Evolutionary conservation across 1,139 yeast genomes (phyloP).

Genomic region (Petasospora fabianii): DNA sequence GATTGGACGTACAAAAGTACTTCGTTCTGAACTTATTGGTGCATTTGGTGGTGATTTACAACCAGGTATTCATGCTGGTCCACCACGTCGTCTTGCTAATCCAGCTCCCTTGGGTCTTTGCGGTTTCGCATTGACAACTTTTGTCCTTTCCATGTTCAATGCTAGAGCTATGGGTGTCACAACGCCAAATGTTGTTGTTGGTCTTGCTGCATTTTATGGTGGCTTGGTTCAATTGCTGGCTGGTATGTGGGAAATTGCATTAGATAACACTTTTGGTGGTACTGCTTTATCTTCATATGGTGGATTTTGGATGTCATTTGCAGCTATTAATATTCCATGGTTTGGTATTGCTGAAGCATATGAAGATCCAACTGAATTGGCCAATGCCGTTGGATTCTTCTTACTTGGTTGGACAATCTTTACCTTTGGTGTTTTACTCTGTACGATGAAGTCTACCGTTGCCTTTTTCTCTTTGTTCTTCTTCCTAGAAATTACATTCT

Average conservation of each 20-base stretch:
- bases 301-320: constrained; percentile 69
- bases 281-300: constrained; percentile 67
- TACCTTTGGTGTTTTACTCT: constrained; percentile 54
- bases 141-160: constrained; percentile 54
- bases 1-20: constrained; percentile 70
- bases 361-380: constrained; percentile 34
- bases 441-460: constrained; percentile 66
- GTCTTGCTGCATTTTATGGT: constrained; percentile 80
- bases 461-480: constrained; percentile 62
- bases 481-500: constrained; percentile 56
- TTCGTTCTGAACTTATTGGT: constrained; percentile 47
- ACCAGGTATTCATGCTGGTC: constrained; percentile 54
- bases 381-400: constrained; percentile 55
- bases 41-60: constrained; percentile 63
- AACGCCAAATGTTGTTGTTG: constrained; percentile 55
- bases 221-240: constrained; percentile 75
- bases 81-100: constrained; percentile 43
- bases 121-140: constrained; percentile 66
- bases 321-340: constrained; percentile 57
- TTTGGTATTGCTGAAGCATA: constrained; percentile 59
- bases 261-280: constrained; percentile 75
- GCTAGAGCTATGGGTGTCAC: constrained; percentile 47
- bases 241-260: constrained; percentile 55
- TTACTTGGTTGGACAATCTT: constrained; percentile 66
- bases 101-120: constrained; percentile 69